A percentile compares a stretch with the other conserved stretches of the same genome.
Evolutionary conservation across 2,329 filamentous ascomycete genomes (phyloP).

Genomic region (Colletotrichum sp.): DNA sequence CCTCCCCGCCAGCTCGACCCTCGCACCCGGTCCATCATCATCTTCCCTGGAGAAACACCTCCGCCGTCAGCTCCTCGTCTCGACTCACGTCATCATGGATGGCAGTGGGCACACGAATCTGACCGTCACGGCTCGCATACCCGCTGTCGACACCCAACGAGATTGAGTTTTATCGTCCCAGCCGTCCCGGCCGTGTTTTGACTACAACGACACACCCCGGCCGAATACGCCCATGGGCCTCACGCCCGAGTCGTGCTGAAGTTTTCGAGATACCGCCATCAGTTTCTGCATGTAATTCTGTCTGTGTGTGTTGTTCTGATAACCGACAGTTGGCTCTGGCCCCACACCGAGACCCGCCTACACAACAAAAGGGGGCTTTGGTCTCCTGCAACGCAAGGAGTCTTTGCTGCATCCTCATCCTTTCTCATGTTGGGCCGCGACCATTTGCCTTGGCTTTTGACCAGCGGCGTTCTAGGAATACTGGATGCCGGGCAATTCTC

Average conservation of each 20-base stretch:
- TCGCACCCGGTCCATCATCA: background rate
- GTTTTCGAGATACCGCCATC: background rate
- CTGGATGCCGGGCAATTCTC: background rate
- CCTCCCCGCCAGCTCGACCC: background rate
- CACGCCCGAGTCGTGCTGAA: slow-evolving; percentile 7
- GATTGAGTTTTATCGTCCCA: slow-evolving; percentile 14
- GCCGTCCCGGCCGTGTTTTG: background rate
- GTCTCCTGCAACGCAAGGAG: background rate
- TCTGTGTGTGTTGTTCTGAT: background rate
- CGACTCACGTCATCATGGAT: background rate
- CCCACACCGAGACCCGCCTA: background rate
- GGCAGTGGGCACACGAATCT: background rate
- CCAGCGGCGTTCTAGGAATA: background rate
- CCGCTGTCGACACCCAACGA: slow-evolving; percentile 5
- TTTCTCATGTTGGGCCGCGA: background rate
- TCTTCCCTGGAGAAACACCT: background rate
- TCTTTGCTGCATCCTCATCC: background rate
- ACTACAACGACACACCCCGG: background rate
- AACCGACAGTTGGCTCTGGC: background rate
- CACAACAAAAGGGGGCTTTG: background rate
- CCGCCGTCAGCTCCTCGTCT: background rate
- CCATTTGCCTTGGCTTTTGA: background rate
- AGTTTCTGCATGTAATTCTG: background rate
- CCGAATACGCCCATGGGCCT: background rate
- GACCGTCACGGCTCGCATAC: background rate